These are phyloP conservation scores for Aspergillus pseudotamarii DNA, from an alignment of 2,329 filamentous ascomycete genomes.

Conservation along the genomic window DNA sequence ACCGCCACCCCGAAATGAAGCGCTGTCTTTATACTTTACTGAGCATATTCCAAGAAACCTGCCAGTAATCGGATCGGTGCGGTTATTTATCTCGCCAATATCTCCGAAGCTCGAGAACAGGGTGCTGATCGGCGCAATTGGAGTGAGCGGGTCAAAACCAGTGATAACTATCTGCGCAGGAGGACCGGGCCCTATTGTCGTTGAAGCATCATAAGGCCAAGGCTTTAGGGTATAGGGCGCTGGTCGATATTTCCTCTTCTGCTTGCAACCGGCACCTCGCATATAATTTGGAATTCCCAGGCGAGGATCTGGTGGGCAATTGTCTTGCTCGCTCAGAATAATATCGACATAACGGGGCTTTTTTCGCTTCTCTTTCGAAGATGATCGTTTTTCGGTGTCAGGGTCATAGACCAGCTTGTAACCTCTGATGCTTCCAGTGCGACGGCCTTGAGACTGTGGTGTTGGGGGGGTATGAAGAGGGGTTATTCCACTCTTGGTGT, in stretches of 20 bases:
- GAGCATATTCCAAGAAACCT: constrained; percentile 92
- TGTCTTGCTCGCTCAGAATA: constrained; percentile 56
- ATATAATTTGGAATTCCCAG: constrained; percentile 67
- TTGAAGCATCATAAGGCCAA: constrained; percentile 78
- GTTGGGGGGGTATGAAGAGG: constrained; percentile 49
- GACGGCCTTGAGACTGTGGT: constrained; percentile 53
- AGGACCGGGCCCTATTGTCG: constrained; percentile 84
- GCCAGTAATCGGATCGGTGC: constrained; percentile 91
- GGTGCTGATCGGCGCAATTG: constrained; percentile 57
- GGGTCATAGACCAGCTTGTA: constrained; percentile 66
- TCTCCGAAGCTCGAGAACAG: constrained; percentile 57
- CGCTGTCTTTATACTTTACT: constrained; percentile 80
- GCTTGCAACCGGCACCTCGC: constrained; percentile 63
- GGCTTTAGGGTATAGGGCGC: constrained; percentile 77
- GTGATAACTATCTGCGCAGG: constrained; percentile 89
- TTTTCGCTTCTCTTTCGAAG: constrained; percentile 58
- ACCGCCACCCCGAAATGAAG: constrained; percentile 52
- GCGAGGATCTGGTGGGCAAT: constrained; percentile 79
- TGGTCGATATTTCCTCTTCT: constrained; percentile 71
- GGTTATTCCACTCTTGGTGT: constrained; percentile 38
- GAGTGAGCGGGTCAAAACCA: constrained; percentile 90
- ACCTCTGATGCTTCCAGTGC: constrained; percentile 57
- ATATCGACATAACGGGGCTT: constrained; percentile 58
- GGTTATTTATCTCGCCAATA: constrained; percentile 87
- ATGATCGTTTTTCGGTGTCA: constrained; percentile 60